Evolutionary conservation across 2,329 filamentous ascomycete genomes (phyloP), one percentile per base, ranked within the genome.

Genomic region (Ophiostoma novo-ulmi): DNA sequence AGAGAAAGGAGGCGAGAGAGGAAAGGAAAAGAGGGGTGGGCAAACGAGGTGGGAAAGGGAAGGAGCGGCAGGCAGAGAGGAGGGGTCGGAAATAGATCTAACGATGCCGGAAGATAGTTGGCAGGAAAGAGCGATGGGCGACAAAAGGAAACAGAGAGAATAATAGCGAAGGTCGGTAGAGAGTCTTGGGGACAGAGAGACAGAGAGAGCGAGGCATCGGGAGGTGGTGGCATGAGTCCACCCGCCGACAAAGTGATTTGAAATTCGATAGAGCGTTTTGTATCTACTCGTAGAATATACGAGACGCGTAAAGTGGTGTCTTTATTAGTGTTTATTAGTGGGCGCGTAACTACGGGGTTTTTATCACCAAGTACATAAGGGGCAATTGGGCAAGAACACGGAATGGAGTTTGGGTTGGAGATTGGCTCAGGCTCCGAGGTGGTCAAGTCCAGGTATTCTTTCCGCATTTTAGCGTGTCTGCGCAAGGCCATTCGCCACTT

Each of bases 281-380:
- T 41, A 48, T 17, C 13, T 4, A 31, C 26, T n/a, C 10, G n/a
- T 58, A 63, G 58, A 63, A 63, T 35, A 22, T 22, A 31, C 5
- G 26, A 63, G 58, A 63, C 58, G 58, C 58, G 58, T 63, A 35
- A 63, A 63, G 58, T 63, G 26, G 58, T 55, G 20, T 55, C 20
- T 7, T 17, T 10, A 13, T 39, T 31, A 31, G 31, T 31, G 31
- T 3, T 31, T 31, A 61, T 61, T 61, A 35, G 55, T 63, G 58
- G 36, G 26, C 58, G 58, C 26, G 58, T 63, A 63, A 20, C 44
- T 44, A 20, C 31, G 31, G 31, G 3, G 31, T 31, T 31, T 31
- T 31, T 31, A 31, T 31, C 31, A 31, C 2, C 31, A 31, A 31
- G 31, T 31, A 31, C 44, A 6, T 11, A 13, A 7, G n/a, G 52